A percentile compares a stretch with the other conserved stretches of the same genome.
Evolutionary conservation across 495 filamentous ascomycete genomes (phyloP).

Genomic region (Penicillium arizonense): DNA sequence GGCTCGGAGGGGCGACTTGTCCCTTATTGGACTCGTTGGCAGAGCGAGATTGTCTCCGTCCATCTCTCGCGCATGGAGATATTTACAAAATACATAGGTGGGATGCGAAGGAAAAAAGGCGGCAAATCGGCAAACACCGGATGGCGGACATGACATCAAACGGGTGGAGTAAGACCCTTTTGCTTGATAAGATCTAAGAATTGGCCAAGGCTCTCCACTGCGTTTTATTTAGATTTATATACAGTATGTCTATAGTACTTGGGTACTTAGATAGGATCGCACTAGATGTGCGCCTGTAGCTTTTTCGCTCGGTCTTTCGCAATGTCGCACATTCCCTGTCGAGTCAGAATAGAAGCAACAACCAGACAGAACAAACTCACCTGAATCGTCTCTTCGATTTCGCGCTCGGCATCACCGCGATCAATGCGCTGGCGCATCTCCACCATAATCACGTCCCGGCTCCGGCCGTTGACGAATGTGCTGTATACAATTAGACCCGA

Average conservation of each 20-base stretch:
- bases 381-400: slow-evolving; percentile 74
- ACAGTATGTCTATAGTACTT: background rate
- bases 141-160: slow-evolving; percentile 33
- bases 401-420: slow-evolving; percentile 60
- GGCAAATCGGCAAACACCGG: slow-evolving; percentile 26
- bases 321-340: slow-evolving; percentile 71
- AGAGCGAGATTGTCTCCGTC: slow-evolving; percentile 13
- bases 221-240: background rate
- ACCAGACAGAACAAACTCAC: slow-evolving; percentile 40
- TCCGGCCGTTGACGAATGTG: slow-evolving; percentile 85
- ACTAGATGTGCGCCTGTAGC: slow-evolving; percentile 33
- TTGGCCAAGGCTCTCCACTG: background rate
- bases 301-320: slow-evolving; percentile 60
- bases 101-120: slow-evolving; percentile 1
- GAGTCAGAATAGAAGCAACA: slow-evolving; percentile 1
- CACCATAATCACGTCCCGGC: slow-evolving; percentile 70
- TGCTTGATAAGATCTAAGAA: slow-evolving; percentile 5
- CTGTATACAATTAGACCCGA: slow-evolving; percentile 34
- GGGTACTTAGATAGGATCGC: too few species aligned
- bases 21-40: slow-evolving; percentile 14
- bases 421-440: slow-evolving; percentile 81
- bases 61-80: slow-evolving; percentile 12
- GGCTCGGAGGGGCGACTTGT: slow-evolving; percentile 14
- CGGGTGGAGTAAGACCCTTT: slow-evolving; percentile 20
- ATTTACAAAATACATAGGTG: background rate